phyloP scores from a whole-genome alignment of 139 green algal species.

The Asterochloris erici region DNA sequence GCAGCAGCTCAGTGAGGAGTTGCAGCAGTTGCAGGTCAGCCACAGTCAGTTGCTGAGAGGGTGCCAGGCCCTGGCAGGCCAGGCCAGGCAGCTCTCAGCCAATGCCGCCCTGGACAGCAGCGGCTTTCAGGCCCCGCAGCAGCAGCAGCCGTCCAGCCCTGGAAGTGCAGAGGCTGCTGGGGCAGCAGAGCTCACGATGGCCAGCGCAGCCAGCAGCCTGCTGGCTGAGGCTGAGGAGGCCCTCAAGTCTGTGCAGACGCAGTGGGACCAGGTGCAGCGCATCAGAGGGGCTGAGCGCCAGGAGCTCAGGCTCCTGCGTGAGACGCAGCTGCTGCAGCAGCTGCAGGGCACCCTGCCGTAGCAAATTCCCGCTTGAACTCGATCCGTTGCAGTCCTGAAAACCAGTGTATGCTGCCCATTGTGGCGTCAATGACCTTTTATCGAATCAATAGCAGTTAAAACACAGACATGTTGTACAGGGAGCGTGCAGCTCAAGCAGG shows the following conservation, averaged over 20 bases:
- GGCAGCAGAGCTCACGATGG: constrained; percentile 21
- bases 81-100: constrained; percentile 11
- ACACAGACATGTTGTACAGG: too few species aligned
- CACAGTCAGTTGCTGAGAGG: constrained; percentile 20
- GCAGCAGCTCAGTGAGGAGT: constrained; percentile 21
- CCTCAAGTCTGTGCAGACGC: constrained; percentile 12
- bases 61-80: constrained; percentile 14
- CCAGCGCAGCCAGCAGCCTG: neutral
- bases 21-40: constrained; percentile 16
- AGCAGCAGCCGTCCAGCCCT: neutral
- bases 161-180: neutral
- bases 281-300: constrained; percentile 23
- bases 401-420: too few species aligned
- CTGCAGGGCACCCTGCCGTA: constrained; percentile 7
- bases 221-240: neutral
- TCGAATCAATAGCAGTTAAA: too few species aligned
- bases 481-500: too few species aligned
- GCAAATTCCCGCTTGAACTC: too few species aligned
- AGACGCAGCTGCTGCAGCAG: constrained; percentile 19
- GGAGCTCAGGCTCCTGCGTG: constrained; percentile 31
- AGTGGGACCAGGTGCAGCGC: constrained; percentile 16
- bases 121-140: neutral
- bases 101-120: neutral
- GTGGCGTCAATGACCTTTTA: too few species aligned
- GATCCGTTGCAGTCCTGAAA: neutral